Evolutionary conservation across 2,329 filamentous ascomycete genomes (phyloP).

Genomic region (Nannizziopsis barbatae): DNA sequence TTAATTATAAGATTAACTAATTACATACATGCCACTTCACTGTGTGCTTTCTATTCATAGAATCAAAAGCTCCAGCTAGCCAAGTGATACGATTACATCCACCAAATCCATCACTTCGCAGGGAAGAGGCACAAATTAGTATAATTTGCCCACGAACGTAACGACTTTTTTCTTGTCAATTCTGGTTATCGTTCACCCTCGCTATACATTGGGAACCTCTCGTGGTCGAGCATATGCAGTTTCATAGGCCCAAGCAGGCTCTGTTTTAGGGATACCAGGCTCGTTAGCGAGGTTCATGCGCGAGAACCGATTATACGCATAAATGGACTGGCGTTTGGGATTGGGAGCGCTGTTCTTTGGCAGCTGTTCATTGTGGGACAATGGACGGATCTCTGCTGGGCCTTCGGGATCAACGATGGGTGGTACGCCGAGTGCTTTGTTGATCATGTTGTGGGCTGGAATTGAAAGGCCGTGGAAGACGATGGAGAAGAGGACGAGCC

Average conservation of each 20-base stretch:
- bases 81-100: too few species aligned
- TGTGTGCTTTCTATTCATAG: too few species aligned
- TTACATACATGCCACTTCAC: too few species aligned
- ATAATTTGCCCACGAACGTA: too few species aligned
- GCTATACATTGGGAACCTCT: background rate
- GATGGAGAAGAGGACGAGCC: conserved; percentile 35
- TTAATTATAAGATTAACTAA: too few species aligned
- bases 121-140: too few species aligned
- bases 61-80: too few species aligned
- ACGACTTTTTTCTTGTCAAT: too few species aligned
- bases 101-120: too few species aligned
- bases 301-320: conserved; percentile 10
- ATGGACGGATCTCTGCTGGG: conserved; percentile 22
- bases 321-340: conserved; percentile 11
- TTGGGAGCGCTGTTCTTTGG: conserved; percentile 21
- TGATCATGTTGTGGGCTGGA: conserved; percentile 26
- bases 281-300: conserved; percentile 1
- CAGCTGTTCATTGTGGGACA: conserved; percentile 18
- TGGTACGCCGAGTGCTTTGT: conserved; percentile 23
- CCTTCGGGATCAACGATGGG: conserved; percentile 23
- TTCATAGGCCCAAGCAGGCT: background rate
- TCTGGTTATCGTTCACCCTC: too few species aligned
- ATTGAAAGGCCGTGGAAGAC: conserved; percentile 33
- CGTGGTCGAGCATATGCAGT: conserved; percentile 2
- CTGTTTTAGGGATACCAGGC: background rate